A percentile compares a stretch with the other conserved stretches of the same genome.
Conservation (phyloP, 1,284 basidiomycete genomes). For the Tetrapyrgos nigripes region DNA sequence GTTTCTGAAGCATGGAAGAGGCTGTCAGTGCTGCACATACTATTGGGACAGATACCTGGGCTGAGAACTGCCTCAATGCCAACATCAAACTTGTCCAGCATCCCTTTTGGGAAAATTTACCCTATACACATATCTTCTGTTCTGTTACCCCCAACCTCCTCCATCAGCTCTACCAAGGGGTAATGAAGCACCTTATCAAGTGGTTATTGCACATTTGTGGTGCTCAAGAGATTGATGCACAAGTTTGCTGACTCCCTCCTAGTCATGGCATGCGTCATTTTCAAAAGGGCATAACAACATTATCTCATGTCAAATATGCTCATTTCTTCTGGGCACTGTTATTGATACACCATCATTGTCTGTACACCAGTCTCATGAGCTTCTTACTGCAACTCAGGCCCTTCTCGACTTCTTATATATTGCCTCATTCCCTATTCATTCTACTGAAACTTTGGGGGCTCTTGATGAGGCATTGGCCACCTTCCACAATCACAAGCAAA, state of each 20-base stretch:
- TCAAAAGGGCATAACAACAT: conserved; percentile 38
- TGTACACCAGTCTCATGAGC: too few relatives aligned
- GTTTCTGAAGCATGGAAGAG: too few relatives aligned
- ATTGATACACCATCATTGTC: too few relatives aligned
- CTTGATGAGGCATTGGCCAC: conserved; percentile 12
- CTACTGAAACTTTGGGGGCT: conserved; percentile 17
- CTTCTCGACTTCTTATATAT: conserved; percentile 33
- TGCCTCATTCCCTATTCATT: conserved; percentile 28
- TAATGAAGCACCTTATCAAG: conserved; percentile 21
- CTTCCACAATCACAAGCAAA: conserved; percentile 25
- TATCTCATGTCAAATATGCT: conserved; percentile 36
- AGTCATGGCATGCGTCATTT: conserved; percentile 41
- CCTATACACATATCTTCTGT: conserved; percentile 30
- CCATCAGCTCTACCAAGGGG: too few relatives aligned
- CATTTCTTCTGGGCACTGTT: conserved; percentile 34
- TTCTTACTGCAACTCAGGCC: not conserved
- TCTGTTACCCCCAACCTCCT: conserved; percentile 38
- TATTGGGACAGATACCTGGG: too few relatives aligned
- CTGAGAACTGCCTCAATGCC: too few relatives aligned
- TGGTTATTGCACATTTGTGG: conserved; percentile 15
- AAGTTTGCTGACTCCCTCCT: conserved; percentile 31
- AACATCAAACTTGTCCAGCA: conserved; percentile 16
- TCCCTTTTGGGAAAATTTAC: conserved; percentile 39
- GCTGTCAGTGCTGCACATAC: not conserved
- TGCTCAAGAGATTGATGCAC: conserved; percentile 34